These are phyloP conservation scores for Citrus unshiu DNA, from an alignment of 345 rosid species.

Conservation along the genomic window DNA sequence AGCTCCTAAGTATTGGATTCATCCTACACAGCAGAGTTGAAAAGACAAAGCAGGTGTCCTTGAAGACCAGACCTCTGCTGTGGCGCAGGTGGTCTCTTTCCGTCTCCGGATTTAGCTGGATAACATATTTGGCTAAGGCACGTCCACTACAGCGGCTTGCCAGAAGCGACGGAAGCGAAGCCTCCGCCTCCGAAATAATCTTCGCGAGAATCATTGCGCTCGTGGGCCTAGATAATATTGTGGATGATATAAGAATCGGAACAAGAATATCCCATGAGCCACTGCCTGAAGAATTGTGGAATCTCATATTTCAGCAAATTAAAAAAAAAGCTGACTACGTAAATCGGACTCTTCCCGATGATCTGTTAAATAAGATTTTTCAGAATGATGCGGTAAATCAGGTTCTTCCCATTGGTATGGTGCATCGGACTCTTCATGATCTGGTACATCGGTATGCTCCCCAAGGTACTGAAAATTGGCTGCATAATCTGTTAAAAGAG, in stretches of 20 bases:
- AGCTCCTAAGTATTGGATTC: constrained; percentile 16
- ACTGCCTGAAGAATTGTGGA: background rate
- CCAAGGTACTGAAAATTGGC: too few species aligned
- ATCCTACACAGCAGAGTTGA: background rate
- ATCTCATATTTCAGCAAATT: background rate
- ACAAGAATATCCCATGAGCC: background rate
- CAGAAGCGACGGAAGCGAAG: too few species aligned
- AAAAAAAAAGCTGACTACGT: background rate
- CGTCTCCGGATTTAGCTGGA: too few species aligned
- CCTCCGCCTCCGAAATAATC: background rate
- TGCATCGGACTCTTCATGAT: too few species aligned
- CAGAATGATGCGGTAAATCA: too few species aligned
- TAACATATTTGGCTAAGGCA: background rate
- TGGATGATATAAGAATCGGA: background rate
- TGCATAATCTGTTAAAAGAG: too few species aligned
- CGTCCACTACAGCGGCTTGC: background rate
- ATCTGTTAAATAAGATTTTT: too few species aligned
- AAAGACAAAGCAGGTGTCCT: background rate
- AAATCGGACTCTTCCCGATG: too few species aligned
- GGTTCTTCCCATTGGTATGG: too few species aligned
- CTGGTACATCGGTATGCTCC: too few species aligned
- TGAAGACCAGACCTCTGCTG: constrained; percentile 18
- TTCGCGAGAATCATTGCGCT: background rate
- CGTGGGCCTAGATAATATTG: background rate
- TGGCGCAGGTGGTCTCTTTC: background rate